Evolutionary conservation across 108 stramenopile species (phyloP).

Genomic region (Fragilaria radians): DNA sequence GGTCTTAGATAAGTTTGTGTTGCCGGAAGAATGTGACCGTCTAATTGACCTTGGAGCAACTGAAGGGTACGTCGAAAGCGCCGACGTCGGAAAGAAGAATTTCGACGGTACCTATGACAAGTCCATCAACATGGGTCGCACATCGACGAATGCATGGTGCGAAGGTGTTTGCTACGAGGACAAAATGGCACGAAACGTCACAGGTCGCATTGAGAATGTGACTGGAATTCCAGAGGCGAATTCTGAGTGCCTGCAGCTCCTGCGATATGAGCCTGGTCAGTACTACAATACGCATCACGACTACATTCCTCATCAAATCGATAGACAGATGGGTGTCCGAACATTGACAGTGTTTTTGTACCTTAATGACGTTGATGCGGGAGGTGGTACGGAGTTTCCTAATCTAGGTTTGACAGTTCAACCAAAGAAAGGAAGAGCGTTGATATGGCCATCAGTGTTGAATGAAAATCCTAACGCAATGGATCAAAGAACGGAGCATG

Average conservation of each 20-base stretch:
- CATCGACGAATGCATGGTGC: slow-evolving; percentile 75
- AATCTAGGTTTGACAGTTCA: slow-evolving; percentile 48
- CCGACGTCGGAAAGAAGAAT: slow-evolving; percentile 46
- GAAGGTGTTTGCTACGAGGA: slow-evolving; percentile 37
- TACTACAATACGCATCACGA: slow-evolving; percentile 35
- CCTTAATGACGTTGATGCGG: slow-evolving; percentile 80
- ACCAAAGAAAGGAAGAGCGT: slow-evolving; percentile 64
- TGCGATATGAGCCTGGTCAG: slow-evolving; percentile 41
- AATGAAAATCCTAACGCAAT: slow-evolving; percentile 47
- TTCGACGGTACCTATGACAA: slow-evolving; percentile 25
- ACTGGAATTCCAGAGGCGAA: slow-evolving; percentile 18
- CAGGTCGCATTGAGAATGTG: slow-evolving; percentile 39
- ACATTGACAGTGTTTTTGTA: slow-evolving; percentile 72
- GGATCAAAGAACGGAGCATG: slow-evolving; percentile 70
- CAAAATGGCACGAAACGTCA: slow-evolving; percentile 24
- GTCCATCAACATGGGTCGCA: slow-evolving; percentile 5
- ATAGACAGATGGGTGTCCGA: slow-evolving; percentile 48
- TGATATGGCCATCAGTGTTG: slow-evolving; percentile 75
- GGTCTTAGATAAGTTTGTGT: slow-evolving; percentile 57
- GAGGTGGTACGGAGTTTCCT: slow-evolving; percentile 82
- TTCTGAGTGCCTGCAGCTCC: slow-evolving; percentile 46
- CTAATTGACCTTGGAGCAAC: slow-evolving; percentile 33
- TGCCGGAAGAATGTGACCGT: slow-evolving; percentile 38
- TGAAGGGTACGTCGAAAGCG: slow-evolving; percentile 57
- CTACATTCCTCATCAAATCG: slow-evolving; percentile 20